Conservation (phyloP, 75 land plant species). For the Picea glauca region DNA sequence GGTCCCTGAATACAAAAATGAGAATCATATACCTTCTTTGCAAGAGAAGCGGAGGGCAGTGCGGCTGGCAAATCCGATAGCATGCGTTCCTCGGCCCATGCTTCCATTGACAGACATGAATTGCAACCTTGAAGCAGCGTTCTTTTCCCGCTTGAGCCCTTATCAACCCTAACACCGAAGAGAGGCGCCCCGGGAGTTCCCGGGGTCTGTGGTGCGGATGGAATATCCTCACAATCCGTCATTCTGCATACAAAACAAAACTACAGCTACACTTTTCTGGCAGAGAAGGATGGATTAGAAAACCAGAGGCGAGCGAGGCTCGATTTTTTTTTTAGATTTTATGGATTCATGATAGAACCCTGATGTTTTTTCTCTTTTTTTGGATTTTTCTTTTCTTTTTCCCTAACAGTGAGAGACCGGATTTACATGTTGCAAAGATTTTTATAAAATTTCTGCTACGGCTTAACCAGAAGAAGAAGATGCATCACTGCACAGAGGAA, state of each 20-base stretch:
- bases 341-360: background rate
- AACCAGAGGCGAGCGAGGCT: background rate
- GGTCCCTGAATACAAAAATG: too few relatives aligned
- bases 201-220: constrained; percentile 26
- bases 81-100: constrained; percentile 26
- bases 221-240: constrained; percentile 1
- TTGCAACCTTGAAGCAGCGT: constrained; percentile 35
- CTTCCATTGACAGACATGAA: constrained; percentile 14
- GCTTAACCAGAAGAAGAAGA: constrained; percentile 1
- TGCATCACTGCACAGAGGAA: background rate
- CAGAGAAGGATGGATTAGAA: background rate
- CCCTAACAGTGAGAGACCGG: background rate
- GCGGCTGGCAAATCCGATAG: constrained; percentile 33
- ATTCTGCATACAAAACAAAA: too few relatives aligned
- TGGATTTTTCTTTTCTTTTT: too few relatives aligned
- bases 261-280: background rate
- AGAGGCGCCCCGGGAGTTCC: constrained; percentile 55
- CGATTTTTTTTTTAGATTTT: background rate
- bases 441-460: constrained; percentile 37
- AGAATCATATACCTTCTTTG: constrained; percentile 39
- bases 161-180: constrained; percentile 27
- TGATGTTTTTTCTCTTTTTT: background rate
- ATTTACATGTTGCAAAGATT: constrained; percentile 55
- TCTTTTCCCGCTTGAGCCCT: constrained; percentile 19
- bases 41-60: constrained; percentile 21